Base-by-base conservation (phyloP, 1,284 basidiomycete species). In the Kwoniella shivajii region DNA sequence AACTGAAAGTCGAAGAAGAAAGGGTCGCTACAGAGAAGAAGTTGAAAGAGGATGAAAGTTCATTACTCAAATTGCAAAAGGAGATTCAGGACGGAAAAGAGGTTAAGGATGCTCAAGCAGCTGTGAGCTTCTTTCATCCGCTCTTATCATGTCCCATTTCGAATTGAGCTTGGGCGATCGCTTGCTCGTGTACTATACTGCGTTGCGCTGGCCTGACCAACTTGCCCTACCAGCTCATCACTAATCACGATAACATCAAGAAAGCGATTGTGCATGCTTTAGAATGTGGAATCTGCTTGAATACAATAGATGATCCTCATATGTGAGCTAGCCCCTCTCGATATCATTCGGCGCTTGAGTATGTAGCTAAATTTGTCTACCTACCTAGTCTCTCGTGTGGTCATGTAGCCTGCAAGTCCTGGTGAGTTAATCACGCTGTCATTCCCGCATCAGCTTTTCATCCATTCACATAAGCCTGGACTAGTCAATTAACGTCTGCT, bases 211-310 rank as follows among this genome's bases (percentile, higher is more conserved):
- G n/a, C n/a, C n/a, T n/a, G n/a, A n/a, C n/a, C n/a, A n/a, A n/a
- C n/a, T n/a, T n/a, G n/a, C n/a, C n/a, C n/a, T n/a, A n/a, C n/a
- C n/a, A 74, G 69, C 44, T 60, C 1, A 57, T 73, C 30, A 59
- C 58, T 18, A 45, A 59, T 10, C 67, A 72, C 14, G 61, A 67
- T n/a, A 60, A 55, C 11, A 63, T 63, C 29, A 57, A 58, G 14
- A 69, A 72, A 11, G 52, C 49, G 2, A 37, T 78, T 27, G 61
- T 59, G 16, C 71, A 77, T 30, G 69, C 69, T 3, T 53, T 74
- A 9, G 62, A 60, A 9, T 78, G 76, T 52, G 58, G 58, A 6
- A 71, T 78, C 22, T 78, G 76, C 54, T 67, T 75, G 29, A 73
- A 73, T 33, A 57, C 67, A 0, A 60, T 74, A 9, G 57, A 65